Evolutionary conservation across 768 basidiomycete genomes (phyloP).

Genomic region (Pisolithus marmoratus): DNA sequence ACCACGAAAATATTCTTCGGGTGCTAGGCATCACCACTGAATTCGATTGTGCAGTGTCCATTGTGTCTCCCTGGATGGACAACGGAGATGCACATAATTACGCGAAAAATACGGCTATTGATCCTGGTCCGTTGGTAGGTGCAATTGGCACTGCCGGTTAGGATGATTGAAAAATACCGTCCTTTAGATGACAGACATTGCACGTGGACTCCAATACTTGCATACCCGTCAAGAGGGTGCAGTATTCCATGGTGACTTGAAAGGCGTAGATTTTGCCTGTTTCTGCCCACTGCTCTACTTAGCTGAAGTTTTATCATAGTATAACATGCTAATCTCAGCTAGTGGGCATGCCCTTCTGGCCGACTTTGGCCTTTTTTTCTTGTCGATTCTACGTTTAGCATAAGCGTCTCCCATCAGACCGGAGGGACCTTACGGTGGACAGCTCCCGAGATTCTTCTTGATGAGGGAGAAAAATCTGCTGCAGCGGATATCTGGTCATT

Average conservation of each 20-base stretch:
- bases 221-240: slow-evolving; percentile 25
- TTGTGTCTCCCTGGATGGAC: not conserved
- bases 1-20: not conserved
- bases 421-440: not conserved
- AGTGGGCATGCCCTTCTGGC: not conserved
- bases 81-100: not conserved
- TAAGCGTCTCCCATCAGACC: not conserved
- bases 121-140: not conserved
- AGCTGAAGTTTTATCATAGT: not conserved
- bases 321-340: not conserved
- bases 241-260: slow-evolving; percentile 17
- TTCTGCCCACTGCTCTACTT: not conserved
- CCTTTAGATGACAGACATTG: slow-evolving; percentile 29
- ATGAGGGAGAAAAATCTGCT: not conserved
- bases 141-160: not conserved
- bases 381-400: not conserved
- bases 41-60: not conserved
- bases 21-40: not conserved
- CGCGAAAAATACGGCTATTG: not conserved
- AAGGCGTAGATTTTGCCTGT: not conserved
- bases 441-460: not conserved
- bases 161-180: not conserved
- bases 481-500: not conserved
- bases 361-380: not conserved
- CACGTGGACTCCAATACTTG: slow-evolving; percentile 31